Evolutionary conservation across 768 basidiomycete genomes (phyloP), one percentile per base, ranked within the genome.

Genomic region (Fomitopsis pulvina): DNA sequence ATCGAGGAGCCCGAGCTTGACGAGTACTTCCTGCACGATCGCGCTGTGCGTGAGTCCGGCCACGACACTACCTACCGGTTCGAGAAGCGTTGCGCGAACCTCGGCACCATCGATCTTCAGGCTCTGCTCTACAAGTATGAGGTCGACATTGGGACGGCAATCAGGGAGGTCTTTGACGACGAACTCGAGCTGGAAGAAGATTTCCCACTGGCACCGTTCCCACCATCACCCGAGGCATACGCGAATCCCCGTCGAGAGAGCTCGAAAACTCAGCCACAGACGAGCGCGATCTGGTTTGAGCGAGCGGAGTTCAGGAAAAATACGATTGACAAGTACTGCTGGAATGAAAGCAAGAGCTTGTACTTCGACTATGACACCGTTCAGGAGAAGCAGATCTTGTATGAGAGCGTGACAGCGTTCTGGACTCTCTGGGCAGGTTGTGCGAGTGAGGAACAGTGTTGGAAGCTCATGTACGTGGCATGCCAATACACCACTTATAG

Each of bases 391-490:
- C 92, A 95, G 74, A 91, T 85, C 54, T 65, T 94, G 58, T 99
- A 98, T 63, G 95, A 99, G 73, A 89, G 87, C 63, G 96, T 92
- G n/a, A 99, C 95, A 0, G 77, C 87, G 24, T 87, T 93, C 67
- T 99, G 94, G 93, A 80, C 92, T 30, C 75, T 99, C 29, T 99
- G 95, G 95, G 92, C 92, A 12, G 95, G 95, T 11, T 95, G 92
- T 66, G 93, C 94, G 34, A 94, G 91, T 53, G 95, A 97, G 58
- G 86, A 93, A 57, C 95, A 99, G 67, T 87, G 87, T 48, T 85
- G 90, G 82, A 82, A 85, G 66, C 80, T 99, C 57, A 85, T 97
- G 90, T 93, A 73, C 53, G 90, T 81, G 14, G 14, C 40, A 38
- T 45, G 44, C 25, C 24, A 48, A 45, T 30, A 26, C 34, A 5